Percentiles rank a stretch among this genome's conserved stretches.
phyloP scores from a whole-genome alignment of 2,329 filamentous ascomycete species.

The Diaporthe longicolla region DNA sequence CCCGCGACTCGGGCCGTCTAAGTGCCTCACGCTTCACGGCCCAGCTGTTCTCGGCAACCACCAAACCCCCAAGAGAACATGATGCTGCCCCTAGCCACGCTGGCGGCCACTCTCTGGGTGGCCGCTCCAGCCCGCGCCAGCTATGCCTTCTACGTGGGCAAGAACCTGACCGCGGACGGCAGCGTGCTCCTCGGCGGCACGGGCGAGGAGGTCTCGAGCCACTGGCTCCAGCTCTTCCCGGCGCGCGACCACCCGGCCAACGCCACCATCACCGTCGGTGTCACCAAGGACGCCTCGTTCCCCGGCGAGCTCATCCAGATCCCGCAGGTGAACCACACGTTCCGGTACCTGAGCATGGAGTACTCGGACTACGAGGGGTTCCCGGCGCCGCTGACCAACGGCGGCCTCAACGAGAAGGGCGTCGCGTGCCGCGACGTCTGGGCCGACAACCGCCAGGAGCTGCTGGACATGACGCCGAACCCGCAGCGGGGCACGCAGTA shows the following conservation, averaged over 20 bases:
- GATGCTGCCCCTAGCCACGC: background rate
- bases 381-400: constrained; percentile 22
- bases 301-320: constrained; percentile 29
- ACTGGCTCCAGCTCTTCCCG: constrained; percentile 30
- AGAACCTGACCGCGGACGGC: constrained; percentile 20
- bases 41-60: constrained; percentile 13
- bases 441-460: constrained; percentile 29
- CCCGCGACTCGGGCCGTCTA: no score
- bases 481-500: constrained; percentile 19
- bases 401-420: constrained; percentile 27
- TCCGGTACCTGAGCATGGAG: constrained; percentile 25
- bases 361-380: constrained; percentile 32
- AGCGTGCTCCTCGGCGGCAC: constrained; percentile 27
- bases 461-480: constrained; percentile 13
- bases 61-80: background rate
- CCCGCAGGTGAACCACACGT: constrained; percentile 14
- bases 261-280: constrained; percentile 27
- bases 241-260: constrained; percentile 17
- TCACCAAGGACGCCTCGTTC: background rate
- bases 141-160: constrained; percentile 23
- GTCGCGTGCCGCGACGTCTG: constrained; percentile 13
- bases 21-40: background rate
- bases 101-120: constrained; percentile 12
- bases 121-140: constrained; percentile 3
- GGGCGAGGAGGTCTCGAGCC: constrained; percentile 21